phyloP scores from a whole-genome alignment of 371 early-diverging fungal species.

The Mucor saturninus region DNA sequence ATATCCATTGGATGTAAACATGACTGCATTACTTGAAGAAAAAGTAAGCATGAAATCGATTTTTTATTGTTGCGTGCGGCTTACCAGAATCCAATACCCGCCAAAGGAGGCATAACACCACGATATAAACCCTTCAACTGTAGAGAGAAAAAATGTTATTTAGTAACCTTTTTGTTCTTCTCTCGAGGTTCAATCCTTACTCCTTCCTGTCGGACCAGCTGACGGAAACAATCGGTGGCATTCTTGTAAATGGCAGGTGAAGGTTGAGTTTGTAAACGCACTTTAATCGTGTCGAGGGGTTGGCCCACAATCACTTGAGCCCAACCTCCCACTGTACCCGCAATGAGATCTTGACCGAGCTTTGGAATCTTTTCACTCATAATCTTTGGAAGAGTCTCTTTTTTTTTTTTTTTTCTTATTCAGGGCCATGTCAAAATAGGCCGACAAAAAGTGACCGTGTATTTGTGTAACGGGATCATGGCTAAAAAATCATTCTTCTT shows the following conservation, averaged over 20 bases:
- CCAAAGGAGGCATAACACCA: conserved; percentile 82
- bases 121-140: conserved; percentile 79
- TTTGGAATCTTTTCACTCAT: conserved; percentile 43
- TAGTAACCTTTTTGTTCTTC: not conserved
- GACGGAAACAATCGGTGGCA: conserved; percentile 75
- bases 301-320: conserved; percentile 85
- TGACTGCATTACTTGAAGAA: conserved; percentile 73
- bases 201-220: conserved; percentile 77
- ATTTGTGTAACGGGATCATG: too few species aligned
- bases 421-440: too few species aligned
- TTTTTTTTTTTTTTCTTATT: too few species aligned
- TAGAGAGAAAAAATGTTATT: not conserved
- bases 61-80: not conserved
- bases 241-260: conserved; percentile 70
- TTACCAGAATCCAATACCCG: conserved; percentile 87
- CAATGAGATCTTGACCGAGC: conserved; percentile 67
- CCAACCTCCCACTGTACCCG: conserved; percentile 89
- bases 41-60: not conserved
- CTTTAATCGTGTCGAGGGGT: conserved; percentile 82
- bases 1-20: conserved; percentile 81
- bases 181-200: conserved; percentile 42
- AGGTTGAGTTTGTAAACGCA: conserved; percentile 83
- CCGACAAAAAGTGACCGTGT: too few species aligned
- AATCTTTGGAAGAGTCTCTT: too few species aligned
- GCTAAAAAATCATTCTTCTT: too few species aligned